Conservation (phyloP, 768 basidiomycete genomes). For the Leccinum longicurvipes region DNA sequence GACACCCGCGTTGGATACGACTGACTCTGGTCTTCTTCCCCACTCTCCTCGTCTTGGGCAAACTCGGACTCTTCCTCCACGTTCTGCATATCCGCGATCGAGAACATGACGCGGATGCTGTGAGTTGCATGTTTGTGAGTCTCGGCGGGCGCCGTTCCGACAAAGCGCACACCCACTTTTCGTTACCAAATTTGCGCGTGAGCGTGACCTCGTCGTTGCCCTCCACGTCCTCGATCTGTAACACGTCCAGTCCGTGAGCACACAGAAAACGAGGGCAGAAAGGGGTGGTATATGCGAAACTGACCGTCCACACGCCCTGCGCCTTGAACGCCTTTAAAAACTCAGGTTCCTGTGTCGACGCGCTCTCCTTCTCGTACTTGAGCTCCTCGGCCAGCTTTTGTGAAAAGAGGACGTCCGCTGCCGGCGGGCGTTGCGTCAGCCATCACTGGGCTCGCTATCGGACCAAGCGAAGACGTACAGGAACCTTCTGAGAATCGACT, state of each 20-base stretch:
- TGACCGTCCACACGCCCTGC: slow-evolving; percentile 76
- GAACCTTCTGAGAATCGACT: slow-evolving; percentile 41
- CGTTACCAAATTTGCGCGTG: slow-evolving; percentile 84
- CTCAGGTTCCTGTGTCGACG: slow-evolving; percentile 51
- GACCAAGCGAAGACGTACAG: slow-evolving; percentile 29
- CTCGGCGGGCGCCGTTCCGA: neutral
- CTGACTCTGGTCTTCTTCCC: slow-evolving; percentile 28
- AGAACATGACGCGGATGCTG: slow-evolving; percentile 56
- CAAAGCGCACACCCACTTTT: slow-evolving; percentile 58
- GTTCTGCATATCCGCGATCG: slow-evolving; percentile 1
- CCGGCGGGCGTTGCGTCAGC: neutral
- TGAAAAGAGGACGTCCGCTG: slow-evolving; percentile 73
- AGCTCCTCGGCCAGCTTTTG: slow-evolving; percentile 81
- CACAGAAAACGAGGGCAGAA: too few species aligned
- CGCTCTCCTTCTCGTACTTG: slow-evolving; percentile 74
- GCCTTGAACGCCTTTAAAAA: slow-evolving; percentile 74
- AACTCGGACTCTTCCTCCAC: slow-evolving; percentile 21
- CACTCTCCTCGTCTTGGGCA: slow-evolving; percentile 34
- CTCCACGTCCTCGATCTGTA: slow-evolving; percentile 62
- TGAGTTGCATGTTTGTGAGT: neutral
- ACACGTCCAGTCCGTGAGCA: neutral
- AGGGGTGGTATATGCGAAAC: neutral
- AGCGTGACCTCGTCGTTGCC: slow-evolving; percentile 83
- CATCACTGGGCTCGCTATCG: neutral
- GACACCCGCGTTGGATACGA: slow-evolving; percentile 76